Conservation (phyloP, 2,329 filamentous ascomycete genomes). For the Ascomycota sp. region DNA sequence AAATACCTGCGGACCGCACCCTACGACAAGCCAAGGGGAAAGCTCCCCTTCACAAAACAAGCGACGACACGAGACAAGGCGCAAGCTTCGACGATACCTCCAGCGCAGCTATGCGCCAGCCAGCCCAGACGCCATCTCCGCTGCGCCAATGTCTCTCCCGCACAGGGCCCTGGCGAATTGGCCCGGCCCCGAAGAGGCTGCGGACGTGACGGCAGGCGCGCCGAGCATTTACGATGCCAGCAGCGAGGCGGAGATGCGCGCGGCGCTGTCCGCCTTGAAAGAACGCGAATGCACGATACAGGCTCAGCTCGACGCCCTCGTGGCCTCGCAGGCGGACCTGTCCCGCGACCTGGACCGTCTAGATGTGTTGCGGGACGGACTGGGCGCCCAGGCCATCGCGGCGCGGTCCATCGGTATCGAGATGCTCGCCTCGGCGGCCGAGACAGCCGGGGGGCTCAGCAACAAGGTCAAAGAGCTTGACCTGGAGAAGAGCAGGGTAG, state of each 20-base stretch:
- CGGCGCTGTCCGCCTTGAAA: slow-evolving; percentile 55
- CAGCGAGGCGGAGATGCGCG: slow-evolving; percentile 60
- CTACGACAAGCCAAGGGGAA: too few relatives aligned
- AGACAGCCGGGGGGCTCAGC: slow-evolving; percentile 70
- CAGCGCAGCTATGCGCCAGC: slow-evolving; percentile 21
- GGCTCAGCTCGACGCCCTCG: slow-evolving; percentile 50
- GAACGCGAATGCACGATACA: slow-evolving; percentile 56
- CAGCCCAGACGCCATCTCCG: slow-evolving; percentile 12
- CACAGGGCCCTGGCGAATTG: slow-evolving; percentile 23
- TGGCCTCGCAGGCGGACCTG: slow-evolving; percentile 71
- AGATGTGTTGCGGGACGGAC: slow-evolving; percentile 71
- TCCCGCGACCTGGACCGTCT: slow-evolving; percentile 71
- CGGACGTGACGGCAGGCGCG: slow-evolving; percentile 7
- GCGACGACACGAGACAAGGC: neutral
- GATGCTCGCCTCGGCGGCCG: slow-evolving; percentile 73
- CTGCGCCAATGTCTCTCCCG: slow-evolving; percentile 25
- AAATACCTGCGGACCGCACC: too few relatives aligned
- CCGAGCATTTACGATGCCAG: slow-evolving; percentile 44
- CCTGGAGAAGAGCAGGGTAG: slow-evolving; percentile 76
- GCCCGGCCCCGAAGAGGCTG: slow-evolving; percentile 13
- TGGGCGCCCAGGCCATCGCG: slow-evolving; percentile 71
- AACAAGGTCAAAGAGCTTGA: slow-evolving; percentile 75
- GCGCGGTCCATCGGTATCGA: slow-evolving; percentile 69
- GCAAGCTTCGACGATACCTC: neutral
- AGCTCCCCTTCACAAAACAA: neutral